Evolutionary conservation across 169 alveolate genomes (phyloP).

Genomic region (Eimeria brunetti): DNA sequence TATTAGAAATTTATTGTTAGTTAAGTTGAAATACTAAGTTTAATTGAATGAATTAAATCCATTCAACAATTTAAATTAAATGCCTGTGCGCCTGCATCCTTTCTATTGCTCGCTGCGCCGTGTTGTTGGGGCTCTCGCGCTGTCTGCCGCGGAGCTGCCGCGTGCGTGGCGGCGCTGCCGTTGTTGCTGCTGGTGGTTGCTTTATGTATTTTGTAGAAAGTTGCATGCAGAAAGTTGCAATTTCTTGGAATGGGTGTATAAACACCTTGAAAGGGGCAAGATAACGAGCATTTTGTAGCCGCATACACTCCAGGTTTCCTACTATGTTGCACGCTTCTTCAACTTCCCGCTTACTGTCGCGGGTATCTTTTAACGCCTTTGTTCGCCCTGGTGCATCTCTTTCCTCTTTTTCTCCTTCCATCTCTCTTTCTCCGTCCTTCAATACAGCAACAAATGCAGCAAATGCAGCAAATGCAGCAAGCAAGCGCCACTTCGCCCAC

Average conservation of each 20-base stretch:
- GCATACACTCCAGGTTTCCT: too few species aligned
- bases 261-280: not conserved
- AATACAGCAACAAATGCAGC: not conserved
- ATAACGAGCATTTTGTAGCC: not conserved
- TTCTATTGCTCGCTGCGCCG: not conserved
- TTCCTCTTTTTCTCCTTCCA: not conserved
- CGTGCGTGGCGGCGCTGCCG: conserved; percentile 16
- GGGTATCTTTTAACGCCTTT: not conserved
- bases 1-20: not conserved
- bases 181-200: too few species aligned
- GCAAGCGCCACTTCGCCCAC: conserved; percentile 29
- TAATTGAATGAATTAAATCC: not conserved
- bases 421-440: not conserved
- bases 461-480: too few species aligned
- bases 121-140: not conserved
- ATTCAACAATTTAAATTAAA: not conserved
- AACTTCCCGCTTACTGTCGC: not conserved
- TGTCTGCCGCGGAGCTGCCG: conserved; percentile 17
- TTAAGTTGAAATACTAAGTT: not conserved
- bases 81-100: not conserved
- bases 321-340: too few species aligned
- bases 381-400: not conserved
- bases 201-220: not conserved
- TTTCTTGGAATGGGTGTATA: not conserved
- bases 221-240: not conserved